phyloP scores from a whole-genome alignment of 345 rosid species.

The Raphanus sativus region DNA sequence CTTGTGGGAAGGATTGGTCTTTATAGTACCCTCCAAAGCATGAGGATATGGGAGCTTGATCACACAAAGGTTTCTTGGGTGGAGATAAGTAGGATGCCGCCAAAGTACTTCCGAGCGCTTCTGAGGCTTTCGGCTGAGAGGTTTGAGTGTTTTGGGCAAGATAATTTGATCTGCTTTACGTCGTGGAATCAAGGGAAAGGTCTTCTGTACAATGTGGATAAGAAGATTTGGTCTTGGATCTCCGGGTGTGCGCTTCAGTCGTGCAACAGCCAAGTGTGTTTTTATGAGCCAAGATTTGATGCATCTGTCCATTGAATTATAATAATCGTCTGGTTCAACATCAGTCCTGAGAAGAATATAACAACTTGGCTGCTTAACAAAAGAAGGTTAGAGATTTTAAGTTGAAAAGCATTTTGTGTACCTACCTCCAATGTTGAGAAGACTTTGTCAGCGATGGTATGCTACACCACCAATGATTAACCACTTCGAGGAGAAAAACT shows the following conservation, averaged over 20 bases:
- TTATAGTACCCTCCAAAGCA: slow-evolving; percentile 88
- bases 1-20: slow-evolving; percentile 94
- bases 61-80: slow-evolving; percentile 76
- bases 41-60: slow-evolving; percentile 98
- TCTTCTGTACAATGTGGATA: slow-evolving; percentile 85
- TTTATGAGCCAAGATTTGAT: slow-evolving; percentile 97
- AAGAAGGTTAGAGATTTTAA: slow-evolving; percentile 6
- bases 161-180: slow-evolving; percentile 89
- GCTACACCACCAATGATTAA: slow-evolving; percentile 25
- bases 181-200: slow-evolving; percentile 99
- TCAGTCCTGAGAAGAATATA: not conserved
- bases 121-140: slow-evolving; percentile 93
- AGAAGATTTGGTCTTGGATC: slow-evolving; percentile 95
- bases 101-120: slow-evolving; percentile 80
- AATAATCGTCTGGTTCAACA: not conserved
- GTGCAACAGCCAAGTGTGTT: slow-evolving; percentile 90
- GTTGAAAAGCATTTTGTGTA: not conserved
- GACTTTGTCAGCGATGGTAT: slow-evolving; percentile 6
- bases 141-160: slow-evolving; percentile 97
- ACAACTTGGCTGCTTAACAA: slow-evolving; percentile 18
- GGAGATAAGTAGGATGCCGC: slow-evolving; percentile 95
- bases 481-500: slow-evolving; percentile 2
- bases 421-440: slow-evolving; percentile 10
- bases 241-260: slow-evolving; percentile 95
- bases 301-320: slow-evolving; percentile 52